Evolutionary conservation across 2,329 filamentous ascomycete species (phyloP).

Genomic region (Penicillium sp.): DNA sequence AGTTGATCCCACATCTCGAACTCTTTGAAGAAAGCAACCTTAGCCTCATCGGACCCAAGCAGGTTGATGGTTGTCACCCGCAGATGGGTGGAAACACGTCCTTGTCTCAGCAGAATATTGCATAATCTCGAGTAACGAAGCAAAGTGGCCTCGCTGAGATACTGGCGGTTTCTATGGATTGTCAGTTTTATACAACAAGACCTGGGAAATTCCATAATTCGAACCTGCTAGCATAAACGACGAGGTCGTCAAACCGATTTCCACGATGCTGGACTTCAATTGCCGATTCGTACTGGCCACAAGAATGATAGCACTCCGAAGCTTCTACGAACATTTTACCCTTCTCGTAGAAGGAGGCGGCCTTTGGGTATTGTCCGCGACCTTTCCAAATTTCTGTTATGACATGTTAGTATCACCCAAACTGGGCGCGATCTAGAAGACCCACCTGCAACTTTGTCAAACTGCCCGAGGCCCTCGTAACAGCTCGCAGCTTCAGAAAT

Average conservation of each 20-base stretch:
- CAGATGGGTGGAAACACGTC: slow-evolving; percentile 17
- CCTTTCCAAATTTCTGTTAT: slow-evolving; percentile 16
- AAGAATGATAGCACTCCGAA: slow-evolving; percentile 13
- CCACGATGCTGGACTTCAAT: slow-evolving; percentile 17
- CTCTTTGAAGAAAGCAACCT: slow-evolving; percentile 19
- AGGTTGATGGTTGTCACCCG: slow-evolving; percentile 15
- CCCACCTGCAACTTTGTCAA: slow-evolving; percentile 19
- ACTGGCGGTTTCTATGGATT: slow-evolving; percentile 4
- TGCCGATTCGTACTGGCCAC: slow-evolving; percentile 17
- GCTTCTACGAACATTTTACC: slow-evolving; percentile 12
- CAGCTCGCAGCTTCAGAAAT: slow-evolving; percentile 9
- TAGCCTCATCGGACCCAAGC: slow-evolving; percentile 15
- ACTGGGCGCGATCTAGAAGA: neutral
- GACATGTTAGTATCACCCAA: neutral
- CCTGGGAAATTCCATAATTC: neutral
- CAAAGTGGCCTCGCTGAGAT: slow-evolving; percentile 2
- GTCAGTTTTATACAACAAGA: neutral
- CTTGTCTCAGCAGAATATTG: slow-evolving; percentile 20
- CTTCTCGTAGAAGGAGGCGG: slow-evolving; percentile 16
- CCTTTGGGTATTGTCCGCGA: slow-evolving; percentile 11
- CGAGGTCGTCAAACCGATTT: slow-evolving; percentile 17
- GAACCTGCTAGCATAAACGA: slow-evolving; percentile 17
- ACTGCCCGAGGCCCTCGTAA: slow-evolving; percentile 15
- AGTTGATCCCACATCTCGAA: slow-evolving; percentile 20
- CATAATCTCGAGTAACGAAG: slow-evolving; percentile 18